phyloP scores from a whole-genome alignment of 352 stramenopile species.

The Globisporangium echinulatum region DNA sequence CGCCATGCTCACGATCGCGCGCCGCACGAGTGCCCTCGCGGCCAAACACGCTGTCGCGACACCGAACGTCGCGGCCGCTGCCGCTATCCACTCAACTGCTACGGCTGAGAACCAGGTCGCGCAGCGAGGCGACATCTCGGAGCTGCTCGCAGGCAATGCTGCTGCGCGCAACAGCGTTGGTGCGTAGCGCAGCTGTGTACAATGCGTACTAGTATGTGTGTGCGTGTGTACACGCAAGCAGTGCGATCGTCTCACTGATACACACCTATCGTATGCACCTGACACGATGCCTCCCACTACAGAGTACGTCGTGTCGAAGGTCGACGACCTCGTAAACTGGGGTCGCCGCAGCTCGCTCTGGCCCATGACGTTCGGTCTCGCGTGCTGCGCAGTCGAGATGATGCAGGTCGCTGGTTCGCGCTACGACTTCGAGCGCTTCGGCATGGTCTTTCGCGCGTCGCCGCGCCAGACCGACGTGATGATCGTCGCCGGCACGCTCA shows the following conservation, averaged over 20 bases:
- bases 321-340: slow-evolving; percentile 99
- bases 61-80: slow-evolving; percentile 17
- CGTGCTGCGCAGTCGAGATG: slow-evolving; percentile 99
- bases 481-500: slow-evolving; percentile 99
- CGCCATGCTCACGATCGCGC: slow-evolving; percentile 32
- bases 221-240: neutral
- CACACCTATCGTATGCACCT: neutral
- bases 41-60: slow-evolving; percentile 12
- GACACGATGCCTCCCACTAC: neutral
- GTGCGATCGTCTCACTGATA: neutral
- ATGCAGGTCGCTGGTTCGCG: slow-evolving; percentile 88
- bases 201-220: neutral
- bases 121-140: slow-evolving; percentile 61
- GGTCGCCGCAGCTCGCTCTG: slow-evolving; percentile 94
- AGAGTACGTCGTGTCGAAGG: slow-evolving; percentile 97
- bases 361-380: slow-evolving; percentile 99
- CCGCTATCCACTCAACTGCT: slow-evolving; percentile 23
- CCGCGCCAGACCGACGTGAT: slow-evolving; percentile 97
- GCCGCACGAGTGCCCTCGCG: slow-evolving; percentile 23
- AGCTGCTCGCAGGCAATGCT: slow-evolving; percentile 59
- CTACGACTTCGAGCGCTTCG: slow-evolving; percentile 98
- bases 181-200: slow-evolving; percentile 20
- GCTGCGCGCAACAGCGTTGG: slow-evolving; percentile 73
- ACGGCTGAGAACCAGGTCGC: slow-evolving; percentile 23
- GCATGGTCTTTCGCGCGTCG: slow-evolving; percentile 97